Conservation (phyloP, 2,329 filamentous ascomycete species). For the Claviceps fusiformis region DNA sequence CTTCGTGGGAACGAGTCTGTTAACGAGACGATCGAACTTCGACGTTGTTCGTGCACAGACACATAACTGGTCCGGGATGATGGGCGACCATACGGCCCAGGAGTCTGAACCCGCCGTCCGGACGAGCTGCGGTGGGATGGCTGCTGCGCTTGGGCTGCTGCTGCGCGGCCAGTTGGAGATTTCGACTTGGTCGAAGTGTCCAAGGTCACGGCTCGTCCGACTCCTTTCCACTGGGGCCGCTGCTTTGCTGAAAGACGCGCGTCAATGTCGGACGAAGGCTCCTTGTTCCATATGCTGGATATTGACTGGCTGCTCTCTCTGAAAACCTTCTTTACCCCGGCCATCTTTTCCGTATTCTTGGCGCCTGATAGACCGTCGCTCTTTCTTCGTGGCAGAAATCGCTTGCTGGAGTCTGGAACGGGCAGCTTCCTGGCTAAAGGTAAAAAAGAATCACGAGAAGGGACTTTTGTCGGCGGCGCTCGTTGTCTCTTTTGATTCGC, state of each 20-base stretch:
- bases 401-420: slow-evolving; percentile 3
- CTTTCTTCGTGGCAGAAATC: slow-evolving; percentile 17
- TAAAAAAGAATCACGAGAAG: slow-evolving; percentile 10
- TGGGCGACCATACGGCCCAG: slow-evolving; percentile 21
- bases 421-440: slow-evolving; percentile 3
- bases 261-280: slow-evolving; percentile 19
- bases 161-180: slow-evolving; percentile 2
- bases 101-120: slow-evolving; percentile 8
- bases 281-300: slow-evolving; percentile 35
- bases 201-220: slow-evolving; percentile 2
- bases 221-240: slow-evolving; percentile 13
- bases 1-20: slow-evolving; percentile 42
- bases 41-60: slow-evolving; percentile 35
- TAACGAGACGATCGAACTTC: slow-evolving; percentile 41
- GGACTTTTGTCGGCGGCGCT: slow-evolving; percentile 17
- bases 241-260: slow-evolving; percentile 9
- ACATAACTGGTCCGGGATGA: slow-evolving; percentile 35
- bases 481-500: slow-evolving; percentile 35
- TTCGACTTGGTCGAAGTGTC: slow-evolving; percentile 3
- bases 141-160: neutral
- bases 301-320: slow-evolving; percentile 34
- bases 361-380: slow-evolving; percentile 10
- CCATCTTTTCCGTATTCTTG: slow-evolving; percentile 12
- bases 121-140: slow-evolving; percentile 1
- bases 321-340: slow-evolving; percentile 30